Conservation (phyloP, 345 rosid genomes). For the Eucalyptus polybractea region DNA sequence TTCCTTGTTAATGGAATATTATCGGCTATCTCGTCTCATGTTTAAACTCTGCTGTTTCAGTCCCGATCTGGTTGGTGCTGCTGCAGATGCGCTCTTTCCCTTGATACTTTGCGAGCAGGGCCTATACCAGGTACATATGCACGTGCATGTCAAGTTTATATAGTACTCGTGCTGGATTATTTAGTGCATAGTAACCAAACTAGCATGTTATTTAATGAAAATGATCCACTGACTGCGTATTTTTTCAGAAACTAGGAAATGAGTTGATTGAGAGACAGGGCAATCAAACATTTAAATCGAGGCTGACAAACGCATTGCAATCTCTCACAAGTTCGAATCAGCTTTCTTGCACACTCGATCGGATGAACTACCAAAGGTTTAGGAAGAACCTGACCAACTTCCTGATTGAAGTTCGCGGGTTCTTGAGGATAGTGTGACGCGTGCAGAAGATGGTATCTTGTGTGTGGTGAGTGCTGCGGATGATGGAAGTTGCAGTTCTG, state of each 20-base stretch:
- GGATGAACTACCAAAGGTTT: slow-evolving; percentile 82
- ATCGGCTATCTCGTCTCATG: not conserved
- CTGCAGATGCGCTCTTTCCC: slow-evolving; percentile 95
- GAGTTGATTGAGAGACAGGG: slow-evolving; percentile 74
- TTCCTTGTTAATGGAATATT: not conserved
- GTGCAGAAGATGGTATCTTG: not conserved
- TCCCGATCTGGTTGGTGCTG: slow-evolving; percentile 76
- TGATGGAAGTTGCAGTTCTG: not conserved
- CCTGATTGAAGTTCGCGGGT: slow-evolving; percentile 87
- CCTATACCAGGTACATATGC: slow-evolving; percentile 65
- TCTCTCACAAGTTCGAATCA: slow-evolving; percentile 76
- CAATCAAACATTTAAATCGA: slow-evolving; percentile 35
- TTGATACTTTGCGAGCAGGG: slow-evolving; percentile 86
- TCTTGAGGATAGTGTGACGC: slow-evolving; percentile 49
- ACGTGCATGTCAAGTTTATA: not conserved
- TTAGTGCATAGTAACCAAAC: not conserved
- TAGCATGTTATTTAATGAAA: not conserved
- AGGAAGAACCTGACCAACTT: slow-evolving; percentile 79
- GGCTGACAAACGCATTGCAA: slow-evolving; percentile 69
- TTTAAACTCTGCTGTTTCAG: slow-evolving; percentile 23
- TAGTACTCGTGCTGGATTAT: not conserved
- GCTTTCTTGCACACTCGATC: slow-evolving; percentile 70
- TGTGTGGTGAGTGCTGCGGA: not conserved
- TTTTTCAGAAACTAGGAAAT: slow-evolving; percentile 56
- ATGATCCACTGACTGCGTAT: not conserved